These are phyloP conservation scores for Erythrobasidium hasegawianum DNA, from an alignment of 1,284 basidiomycete species.

Conservation along the genomic window DNA sequence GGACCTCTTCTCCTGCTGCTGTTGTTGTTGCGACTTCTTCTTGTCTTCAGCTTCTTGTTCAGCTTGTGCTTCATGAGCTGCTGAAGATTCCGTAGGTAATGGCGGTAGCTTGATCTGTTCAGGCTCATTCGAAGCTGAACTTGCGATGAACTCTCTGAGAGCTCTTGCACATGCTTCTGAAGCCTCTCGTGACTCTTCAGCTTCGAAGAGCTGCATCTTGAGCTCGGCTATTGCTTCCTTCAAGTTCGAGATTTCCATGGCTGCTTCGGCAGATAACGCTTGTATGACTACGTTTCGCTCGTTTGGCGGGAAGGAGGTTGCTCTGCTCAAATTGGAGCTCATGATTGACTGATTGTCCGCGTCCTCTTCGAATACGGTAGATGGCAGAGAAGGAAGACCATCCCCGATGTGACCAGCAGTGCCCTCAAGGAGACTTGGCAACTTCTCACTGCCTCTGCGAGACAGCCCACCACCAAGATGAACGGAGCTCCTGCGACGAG, in stretches of 20 bases:
- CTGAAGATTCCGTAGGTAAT: conserved; percentile 53
- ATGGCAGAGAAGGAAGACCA: no score
- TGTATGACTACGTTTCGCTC: conserved; percentile 53
- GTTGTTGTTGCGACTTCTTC: conserved; percentile 15
- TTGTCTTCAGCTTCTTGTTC: conserved; percentile 14
- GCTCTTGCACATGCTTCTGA: conserved; percentile 79
- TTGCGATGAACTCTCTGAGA: conserved; percentile 74
- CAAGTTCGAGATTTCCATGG: conserved; percentile 58
- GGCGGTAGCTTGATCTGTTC: conserved; percentile 56
- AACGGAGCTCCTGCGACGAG: neutral
- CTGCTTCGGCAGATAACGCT: conserved; percentile 52
- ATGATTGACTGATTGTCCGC: neutral
- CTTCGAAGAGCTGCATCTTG: conserved; percentile 54
- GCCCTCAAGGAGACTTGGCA: conserved; percentile 4
- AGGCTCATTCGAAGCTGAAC: conserved; percentile 28
- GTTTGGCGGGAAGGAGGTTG: neutral
- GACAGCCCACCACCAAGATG: no score
- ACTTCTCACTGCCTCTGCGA: conserved; percentile 6
- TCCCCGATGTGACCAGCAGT: neutral
- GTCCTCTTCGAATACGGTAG: neutral
- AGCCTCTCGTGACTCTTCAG: conserved; percentile 76
- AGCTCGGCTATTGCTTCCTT: conserved; percentile 59
- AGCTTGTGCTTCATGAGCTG: conserved; percentile 4
- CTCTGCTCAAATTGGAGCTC: neutral
- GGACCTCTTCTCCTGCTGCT: conserved; percentile 9